Evolutionary conservation across 768 basidiomycete species (phyloP).

Genomic region (Clitopilus hobsonii): DNA sequence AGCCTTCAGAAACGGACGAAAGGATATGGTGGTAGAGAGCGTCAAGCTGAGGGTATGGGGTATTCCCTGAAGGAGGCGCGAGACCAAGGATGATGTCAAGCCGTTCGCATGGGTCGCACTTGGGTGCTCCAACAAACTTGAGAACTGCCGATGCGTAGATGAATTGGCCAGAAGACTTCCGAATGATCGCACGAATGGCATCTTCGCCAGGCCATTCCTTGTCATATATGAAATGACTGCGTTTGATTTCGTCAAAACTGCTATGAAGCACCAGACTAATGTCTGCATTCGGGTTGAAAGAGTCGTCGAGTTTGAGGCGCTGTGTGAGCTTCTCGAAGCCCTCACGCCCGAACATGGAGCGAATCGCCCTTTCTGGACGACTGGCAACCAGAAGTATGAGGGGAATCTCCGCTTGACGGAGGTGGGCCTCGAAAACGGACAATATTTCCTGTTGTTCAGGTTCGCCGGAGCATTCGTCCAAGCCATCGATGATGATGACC

Average conservation of each 20-base stretch:
- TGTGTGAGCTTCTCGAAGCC: not conserved
- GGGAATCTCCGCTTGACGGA: not conserved
- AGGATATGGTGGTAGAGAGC: conserved; percentile 9
- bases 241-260: conserved; percentile 11
- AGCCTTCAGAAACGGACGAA: not conserved
- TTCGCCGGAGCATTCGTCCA: not conserved
- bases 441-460: not conserved
- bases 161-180: conserved; percentile 19
- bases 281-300: conserved; percentile 10
- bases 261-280: conserved; percentile 11
- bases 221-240: conserved; percentile 2
- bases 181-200: conserved; percentile 11
- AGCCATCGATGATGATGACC: not conserved
- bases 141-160: conserved; percentile 22
- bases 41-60: conserved; percentile 9
- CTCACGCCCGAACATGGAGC: not conserved
- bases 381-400: not conserved
- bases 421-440: not conserved
- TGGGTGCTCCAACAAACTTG: conserved; percentile 15
- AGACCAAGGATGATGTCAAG: conserved; percentile 11
- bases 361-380: not conserved
- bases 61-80: not conserved
- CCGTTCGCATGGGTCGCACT: conserved; percentile 6
- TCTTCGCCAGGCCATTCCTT: conserved; percentile 15
- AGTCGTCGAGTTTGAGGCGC: conserved; percentile 4